Evolutionary conservation across 345 rosid genomes (phyloP), one percentile per base, ranked within the genome.

Genomic region (Gynandropsis gynandra): DNA sequence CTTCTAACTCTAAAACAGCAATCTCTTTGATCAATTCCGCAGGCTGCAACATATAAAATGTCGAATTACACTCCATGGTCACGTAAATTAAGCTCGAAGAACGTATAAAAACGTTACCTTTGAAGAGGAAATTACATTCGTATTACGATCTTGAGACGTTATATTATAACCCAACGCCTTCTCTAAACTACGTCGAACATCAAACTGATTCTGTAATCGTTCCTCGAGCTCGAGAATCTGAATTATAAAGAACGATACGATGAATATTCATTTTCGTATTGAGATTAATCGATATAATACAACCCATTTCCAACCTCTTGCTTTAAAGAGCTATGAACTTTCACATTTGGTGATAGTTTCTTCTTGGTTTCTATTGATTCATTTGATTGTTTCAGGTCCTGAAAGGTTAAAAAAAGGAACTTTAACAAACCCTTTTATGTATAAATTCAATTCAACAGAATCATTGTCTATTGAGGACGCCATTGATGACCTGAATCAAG

Each of bases 181-280:
- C 72, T 92, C 98, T 52, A 92, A 59, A 16, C 74, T 75, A 52
- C 59, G 61, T 4, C 97, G 97, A 11, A 85, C 95, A 63, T 81
- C 67, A 49, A 87, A 87, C 58, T 92, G 97, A 48, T 74, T 80
- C 59, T 81, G 90, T 68, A 87, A 59, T 68, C 94, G 80, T 65
- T 78, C 85, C 73, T 92, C 95, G 39, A 92, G 97, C 64, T 75
- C 93, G 43, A 68, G 67, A 70, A 92, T 87, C 99, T 92, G 69
- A 75, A 70, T 15, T 47, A 54, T n/a, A 47, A 54, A 15, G 40
- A 37, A 33, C 37, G 0, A 40, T 4, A 10, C 41, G 20, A 47
- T 5, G 4, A 24, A 5, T 42, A 49, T 10, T 4, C 20, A 49
- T 43, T 17, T n/a, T n/a, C n/a, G n/a, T n/a, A n/a, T n/a, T n/a